phyloP scores from a whole-genome alignment of 1,284 basidiomycete genomes.

The Austropuccinia psidii region DNA sequence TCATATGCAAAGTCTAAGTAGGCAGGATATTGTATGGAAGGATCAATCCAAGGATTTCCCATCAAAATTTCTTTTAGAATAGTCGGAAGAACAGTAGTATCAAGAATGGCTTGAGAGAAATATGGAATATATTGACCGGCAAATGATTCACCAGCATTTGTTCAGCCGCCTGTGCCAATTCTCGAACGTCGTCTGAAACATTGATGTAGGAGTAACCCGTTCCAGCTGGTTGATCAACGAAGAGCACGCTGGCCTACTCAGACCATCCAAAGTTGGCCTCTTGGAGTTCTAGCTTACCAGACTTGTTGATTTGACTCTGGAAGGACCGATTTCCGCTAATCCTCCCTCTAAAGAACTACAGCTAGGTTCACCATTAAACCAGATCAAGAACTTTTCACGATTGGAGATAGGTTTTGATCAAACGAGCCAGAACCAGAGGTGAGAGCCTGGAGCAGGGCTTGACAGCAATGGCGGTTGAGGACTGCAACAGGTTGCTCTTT shows the following conservation, averaged over 20 bases:
- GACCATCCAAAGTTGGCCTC: constrained; percentile 77
- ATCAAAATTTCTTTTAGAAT: constrained; percentile 75
- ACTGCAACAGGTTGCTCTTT: constrained; percentile 44
- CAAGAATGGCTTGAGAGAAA: constrained; percentile 56
- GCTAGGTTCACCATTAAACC: constrained; percentile 61
- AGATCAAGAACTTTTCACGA: constrained; percentile 61
- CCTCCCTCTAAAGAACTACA: constrained; percentile 95
- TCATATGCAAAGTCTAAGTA: constrained; percentile 54
- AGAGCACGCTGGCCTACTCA: constrained; percentile 97
- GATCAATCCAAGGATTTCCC: constrained; percentile 96
- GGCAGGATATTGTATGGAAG: constrained; percentile 74
- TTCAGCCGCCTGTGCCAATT: constrained; percentile 55
- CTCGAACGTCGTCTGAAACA: constrained; percentile 74
- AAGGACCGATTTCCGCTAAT: constrained; percentile 96
- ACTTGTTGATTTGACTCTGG: constrained; percentile 47
- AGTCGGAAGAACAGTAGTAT: constrained; percentile 37
- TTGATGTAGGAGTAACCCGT: constrained; percentile 87
- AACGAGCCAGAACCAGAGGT: constrained; percentile 35
- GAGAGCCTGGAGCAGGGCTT: constrained; percentile 34
- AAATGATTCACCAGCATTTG: constrained; percentile 87
- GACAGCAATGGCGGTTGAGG: constrained; percentile 37
- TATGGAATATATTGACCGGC: constrained; percentile 99
- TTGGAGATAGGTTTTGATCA: constrained; percentile 72
- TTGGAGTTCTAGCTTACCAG: too few species aligned
- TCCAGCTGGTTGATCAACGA: constrained; percentile 85